Evolutionary conservation across 2,329 filamentous ascomycete genomes (phyloP).

Genomic region (Fusarium sp.): DNA sequence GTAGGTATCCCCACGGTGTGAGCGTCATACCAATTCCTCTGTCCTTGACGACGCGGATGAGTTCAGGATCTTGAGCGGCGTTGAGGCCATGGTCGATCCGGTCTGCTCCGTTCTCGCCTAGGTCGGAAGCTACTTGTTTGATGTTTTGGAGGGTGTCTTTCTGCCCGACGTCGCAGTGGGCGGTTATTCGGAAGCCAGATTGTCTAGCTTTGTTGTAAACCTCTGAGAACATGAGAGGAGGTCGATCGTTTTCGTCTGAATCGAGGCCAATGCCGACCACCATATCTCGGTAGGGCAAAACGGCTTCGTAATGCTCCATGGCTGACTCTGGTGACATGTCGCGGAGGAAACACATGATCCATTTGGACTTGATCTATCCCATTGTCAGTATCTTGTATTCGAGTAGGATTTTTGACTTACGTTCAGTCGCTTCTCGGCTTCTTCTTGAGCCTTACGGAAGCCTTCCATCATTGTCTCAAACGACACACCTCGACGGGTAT

Average conservation of each 20-base stretch:
- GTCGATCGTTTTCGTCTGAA: conserved; percentile 60
- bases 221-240: conserved; percentile 59
- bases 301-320: conserved; percentile 66
- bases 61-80: conserved; percentile 67
- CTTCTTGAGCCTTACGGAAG: conserved; percentile 68
- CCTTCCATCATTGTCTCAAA: conserved; percentile 74
- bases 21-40: conserved; percentile 73
- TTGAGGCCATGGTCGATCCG: conserved; percentile 82
- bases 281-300: conserved; percentile 54
- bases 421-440: conserved; percentile 58
- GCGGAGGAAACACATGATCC: conserved; percentile 79
- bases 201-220: conserved; percentile 53
- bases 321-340: conserved; percentile 79
- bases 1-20: conserved; percentile 65
- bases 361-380: conserved; percentile 56
- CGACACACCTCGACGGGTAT: conserved; percentile 71
- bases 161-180: conserved; percentile 65
- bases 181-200: conserved; percentile 62
- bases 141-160: conserved; percentile 65
- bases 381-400: not conserved
- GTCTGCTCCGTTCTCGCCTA: conserved; percentile 70
- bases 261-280: conserved; percentile 62
- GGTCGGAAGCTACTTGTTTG: conserved; percentile 58
- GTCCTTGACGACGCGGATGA: conserved; percentile 69
- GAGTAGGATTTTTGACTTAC: not conserved